Base-by-base conservation (phyloP, 2,329 filamentous ascomycete genomes). In the Hymenoscyphus albidus region DNA sequence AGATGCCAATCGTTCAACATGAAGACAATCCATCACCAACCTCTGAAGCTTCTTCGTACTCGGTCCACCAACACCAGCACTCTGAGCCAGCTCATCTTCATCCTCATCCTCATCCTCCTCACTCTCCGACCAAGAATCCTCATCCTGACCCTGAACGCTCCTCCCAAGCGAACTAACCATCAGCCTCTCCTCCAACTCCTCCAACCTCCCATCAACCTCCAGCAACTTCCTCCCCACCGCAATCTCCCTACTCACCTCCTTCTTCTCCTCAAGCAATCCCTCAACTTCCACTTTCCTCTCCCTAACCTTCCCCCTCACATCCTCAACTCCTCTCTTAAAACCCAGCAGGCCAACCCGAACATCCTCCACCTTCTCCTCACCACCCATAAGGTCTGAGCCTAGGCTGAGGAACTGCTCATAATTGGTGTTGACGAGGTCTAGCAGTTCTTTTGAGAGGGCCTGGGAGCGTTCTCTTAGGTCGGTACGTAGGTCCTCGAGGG, bases 361-460 rank as follows among this genome's bases (percentile, higher is more conserved):
- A 74, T 96, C 92, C 75, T 96, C 93, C 0, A 97, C 89, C 75
- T 89, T 91, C 72, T 97, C 94, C 73, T 96, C 93, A 7, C 96
- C 96, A 2, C 93, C 93, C 62, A 87, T 86, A 55, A 99, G 79
- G 71, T 92, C 91, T 58, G 85, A 87, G 0, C 95, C 96, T 0
- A 99, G 79, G 0, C 88, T 88, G 4, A 99, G 78, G 72, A 99
- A 99, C 64, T 94, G 90, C 58, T 92, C 89, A 76, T 99, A 98
- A 77, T 99, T 96, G 61, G 89, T 85, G 75, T 99, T 99, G 70
- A 99, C 95, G 7, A 99, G 85, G 78, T 97, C 94, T 18, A 99
- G 83, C 2, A 99, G 83, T 79, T 99, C 95, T 68, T 89, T 86
- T 73, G 88, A 91, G 67, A 99, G 88, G 22, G 89, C 84, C 70